phyloP scores from a whole-genome alignment of 78 protist species.

The Neovahlkampfia damariscottae region DNA sequence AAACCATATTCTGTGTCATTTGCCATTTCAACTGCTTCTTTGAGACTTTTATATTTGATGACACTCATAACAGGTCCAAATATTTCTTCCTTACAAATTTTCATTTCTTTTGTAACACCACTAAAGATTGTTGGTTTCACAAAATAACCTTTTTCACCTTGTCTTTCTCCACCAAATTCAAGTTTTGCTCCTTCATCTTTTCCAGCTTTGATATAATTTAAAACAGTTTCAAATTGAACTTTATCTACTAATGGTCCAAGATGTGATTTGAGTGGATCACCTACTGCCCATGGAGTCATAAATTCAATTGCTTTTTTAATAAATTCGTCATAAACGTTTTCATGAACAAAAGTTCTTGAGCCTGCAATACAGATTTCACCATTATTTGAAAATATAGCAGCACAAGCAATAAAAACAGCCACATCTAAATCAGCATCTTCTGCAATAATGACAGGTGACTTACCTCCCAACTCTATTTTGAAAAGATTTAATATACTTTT shows the following conservation, averaged over 20 bases:
- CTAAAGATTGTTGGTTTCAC: slow-evolving; percentile 47
- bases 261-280: slow-evolving; percentile 10
- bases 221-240: slow-evolving; percentile 15
- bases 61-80: slow-evolving; percentile 62
- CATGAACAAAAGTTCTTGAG: slow-evolving; percentile 49
- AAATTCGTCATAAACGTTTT: slow-evolving; percentile 40
- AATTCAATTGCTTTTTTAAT: neutral
- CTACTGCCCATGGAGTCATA: neutral
- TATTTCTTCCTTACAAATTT: slow-evolving; percentile 50
- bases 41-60: slow-evolving; percentile 9
- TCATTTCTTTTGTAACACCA: slow-evolving; percentile 15
- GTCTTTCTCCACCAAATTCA: slow-evolving; percentile 9
- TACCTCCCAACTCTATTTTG: slow-evolving; percentile 81
- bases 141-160: slow-evolving; percentile 33
- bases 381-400: slow-evolving; percentile 45
- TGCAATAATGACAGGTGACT: slow-evolving; percentile 68
- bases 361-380: slow-evolving; percentile 62
- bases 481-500: neutral
- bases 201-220: slow-evolving; percentile 28
- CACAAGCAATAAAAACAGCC: slow-evolving; percentile 27
- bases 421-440: slow-evolving; percentile 62
- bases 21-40: slow-evolving; percentile 37
- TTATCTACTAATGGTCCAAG: slow-evolving; percentile 28
- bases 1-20: slow-evolving; percentile 54
- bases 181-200: slow-evolving; percentile 24